Evolutionary conservation across 2,329 filamentous ascomycete species (phyloP).

Genomic region (Fusarium sp.): DNA sequence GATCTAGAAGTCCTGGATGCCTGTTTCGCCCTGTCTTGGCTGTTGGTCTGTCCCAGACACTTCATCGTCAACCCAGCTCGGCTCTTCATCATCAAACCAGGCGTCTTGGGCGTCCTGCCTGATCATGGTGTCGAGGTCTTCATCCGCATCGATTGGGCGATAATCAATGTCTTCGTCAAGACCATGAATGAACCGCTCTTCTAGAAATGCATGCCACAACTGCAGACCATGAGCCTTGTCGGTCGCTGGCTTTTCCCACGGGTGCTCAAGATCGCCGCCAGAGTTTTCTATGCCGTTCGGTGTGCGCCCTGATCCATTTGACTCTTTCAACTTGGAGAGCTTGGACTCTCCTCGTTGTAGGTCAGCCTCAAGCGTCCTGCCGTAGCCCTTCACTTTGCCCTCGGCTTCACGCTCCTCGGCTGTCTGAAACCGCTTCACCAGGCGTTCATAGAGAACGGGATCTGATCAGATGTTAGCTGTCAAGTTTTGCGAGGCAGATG

Average conservation of each 20-base stretch:
- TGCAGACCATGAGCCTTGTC: slow-evolving; percentile 69
- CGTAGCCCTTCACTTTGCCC: slow-evolving; percentile 77
- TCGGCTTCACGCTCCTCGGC: slow-evolving; percentile 76
- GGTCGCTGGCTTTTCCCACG: slow-evolving; percentile 44
- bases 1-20: slow-evolving; percentile 72
- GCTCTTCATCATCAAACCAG: slow-evolving; percentile 83
- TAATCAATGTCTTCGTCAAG: slow-evolving; percentile 84
- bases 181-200: slow-evolving; percentile 76
- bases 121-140: slow-evolving; percentile 71
- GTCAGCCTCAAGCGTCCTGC: slow-evolving; percentile 78
- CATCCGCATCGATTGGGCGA: slow-evolving; percentile 70
- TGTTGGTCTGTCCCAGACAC: slow-evolving; percentile 30
- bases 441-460: slow-evolving; percentile 80
- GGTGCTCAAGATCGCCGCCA: slow-evolving; percentile 49
- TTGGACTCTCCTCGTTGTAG: slow-evolving; percentile 79
- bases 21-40: slow-evolving; percentile 65
- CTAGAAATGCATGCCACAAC: slow-evolving; percentile 76
- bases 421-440: slow-evolving; percentile 79
- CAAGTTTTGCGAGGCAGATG: background rate
- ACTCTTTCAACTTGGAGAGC: slow-evolving; percentile 60
- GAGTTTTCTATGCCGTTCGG: slow-evolving; percentile 9
- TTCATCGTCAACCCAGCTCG: slow-evolving; percentile 65
- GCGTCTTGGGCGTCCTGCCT: slow-evolving; percentile 71
- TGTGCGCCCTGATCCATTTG: background rate
- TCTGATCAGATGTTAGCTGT: slow-evolving; percentile 55